Conservation (phyloP, 1,139 yeast genomes). For the Suhomyces choctaworum region DNA sequence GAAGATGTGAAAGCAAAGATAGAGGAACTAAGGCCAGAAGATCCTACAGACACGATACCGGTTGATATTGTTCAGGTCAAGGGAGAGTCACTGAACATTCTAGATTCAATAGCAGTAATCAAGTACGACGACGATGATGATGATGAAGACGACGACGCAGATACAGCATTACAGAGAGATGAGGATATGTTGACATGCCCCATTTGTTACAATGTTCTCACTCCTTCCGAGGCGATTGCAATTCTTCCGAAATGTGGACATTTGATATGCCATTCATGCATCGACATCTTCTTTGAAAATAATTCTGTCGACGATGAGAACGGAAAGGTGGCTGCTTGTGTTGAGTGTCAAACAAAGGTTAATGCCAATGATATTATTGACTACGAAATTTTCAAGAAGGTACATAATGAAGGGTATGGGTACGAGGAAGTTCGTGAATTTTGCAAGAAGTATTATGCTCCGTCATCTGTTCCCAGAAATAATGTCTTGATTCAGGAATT, state of each 20-base stretch:
- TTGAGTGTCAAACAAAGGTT: slow-evolving; percentile 45
- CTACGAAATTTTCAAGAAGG: slow-evolving; percentile 53
- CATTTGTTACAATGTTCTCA: slow-evolving; percentile 62
- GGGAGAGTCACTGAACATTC: neutral
- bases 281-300: slow-evolving; percentile 51
- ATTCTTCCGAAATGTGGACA: slow-evolving; percentile 69
- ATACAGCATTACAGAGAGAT: slow-evolving; percentile 6
- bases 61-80: neutral
- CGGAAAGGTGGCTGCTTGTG: slow-evolving; percentile 51
- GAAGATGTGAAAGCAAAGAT: slow-evolving; percentile 21
- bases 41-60: neutral
- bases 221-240: slow-evolving; percentile 41
- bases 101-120: slow-evolving; percentile 1
- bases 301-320: slow-evolving; percentile 38
- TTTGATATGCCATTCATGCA: slow-evolving; percentile 62
- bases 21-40: neutral
- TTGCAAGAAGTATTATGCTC: slow-evolving; percentile 11
- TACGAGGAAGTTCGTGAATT: slow-evolving; percentile 14
- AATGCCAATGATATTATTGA: slow-evolving; percentile 48
- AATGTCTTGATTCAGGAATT: slow-evolving; percentile 27
- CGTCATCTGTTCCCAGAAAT: slow-evolving; percentile 13
- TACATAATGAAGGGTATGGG: slow-evolving; percentile 28
- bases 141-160: slow-evolving; percentile 21
- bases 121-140: slow-evolving; percentile 2
- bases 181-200: slow-evolving; percentile 55